phyloP scores from a whole-genome alignment of 495 filamentous ascomycete species.

The Tuber calosporum region DNA sequence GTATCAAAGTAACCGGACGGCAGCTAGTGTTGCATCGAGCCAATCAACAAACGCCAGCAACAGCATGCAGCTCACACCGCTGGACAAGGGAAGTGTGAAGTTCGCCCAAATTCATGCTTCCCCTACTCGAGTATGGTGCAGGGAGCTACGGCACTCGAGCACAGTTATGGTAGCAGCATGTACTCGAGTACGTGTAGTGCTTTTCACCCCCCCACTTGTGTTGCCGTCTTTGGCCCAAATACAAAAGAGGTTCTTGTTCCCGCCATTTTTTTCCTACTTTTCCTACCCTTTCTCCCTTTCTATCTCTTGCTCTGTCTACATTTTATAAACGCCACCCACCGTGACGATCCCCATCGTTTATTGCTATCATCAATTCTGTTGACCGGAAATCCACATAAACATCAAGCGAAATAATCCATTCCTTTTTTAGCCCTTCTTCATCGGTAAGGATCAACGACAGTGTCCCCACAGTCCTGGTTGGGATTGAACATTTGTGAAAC shows the following conservation, averaged over 20 bases:
- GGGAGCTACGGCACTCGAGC: neutral
- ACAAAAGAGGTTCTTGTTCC: slow-evolving; percentile 21
- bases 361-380: slow-evolving; percentile 25
- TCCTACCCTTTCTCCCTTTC: slow-evolving; percentile 8
- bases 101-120: neutral
- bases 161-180: too few relatives aligned
- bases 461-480: neutral
- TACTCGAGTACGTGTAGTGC: neutral
- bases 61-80: slow-evolving; percentile 19
- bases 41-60: slow-evolving; percentile 30
- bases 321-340: slow-evolving; percentile 10
- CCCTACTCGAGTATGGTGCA: too few relatives aligned
- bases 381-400: slow-evolving; percentile 19
- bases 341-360: slow-evolving; percentile 22
- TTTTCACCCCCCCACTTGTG: neutral
- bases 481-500: slow-evolving; percentile 1
- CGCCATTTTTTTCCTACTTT: slow-evolving; percentile 22
- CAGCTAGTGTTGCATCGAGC: neutral
- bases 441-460: neutral
- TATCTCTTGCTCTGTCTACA: slow-evolving; percentile 7
- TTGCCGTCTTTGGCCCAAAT: neutral
- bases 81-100: neutral
- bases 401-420: neutral
- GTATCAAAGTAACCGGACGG: neutral
- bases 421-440: neutral